Base-by-base conservation (phyloP, 139 green algal genomes). In the Ulvella scutata region DNA sequence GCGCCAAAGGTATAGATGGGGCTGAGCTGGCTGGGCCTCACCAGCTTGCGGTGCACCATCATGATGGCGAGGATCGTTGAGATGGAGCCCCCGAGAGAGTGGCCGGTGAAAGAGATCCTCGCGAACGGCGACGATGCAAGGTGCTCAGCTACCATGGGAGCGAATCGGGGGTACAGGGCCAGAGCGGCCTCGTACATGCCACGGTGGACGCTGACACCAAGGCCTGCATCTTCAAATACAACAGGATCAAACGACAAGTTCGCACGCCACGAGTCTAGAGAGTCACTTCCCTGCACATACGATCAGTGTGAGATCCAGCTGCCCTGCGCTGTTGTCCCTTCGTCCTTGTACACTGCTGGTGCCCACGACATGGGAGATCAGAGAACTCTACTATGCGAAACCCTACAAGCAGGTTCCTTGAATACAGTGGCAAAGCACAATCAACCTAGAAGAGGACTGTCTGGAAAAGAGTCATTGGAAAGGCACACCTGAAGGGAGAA, bases 181-280 rank as follows among this genome's bases (percentile, higher is more conserved):
- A 82, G 37, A 2, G 95, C 94, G 3, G 88, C 84, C 60, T 93
- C 86, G 80, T 99, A 99, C 61, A 96, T 88, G 28, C 95, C 95
- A 4, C 92, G 83, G 84, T 99, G 95, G 36, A 97, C 92, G 81
- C 87, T 91, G 26, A 96, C 82, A 3, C 88, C 88, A 28, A 96
- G 77, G 1, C 43, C 72, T 3, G 85, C 73, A 75, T 96, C 90
- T 84, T 99, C 95, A 86, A 99, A 99, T 7, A 79, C 4, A 6
- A 97, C 87, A 2, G 95, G 95, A 79, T 99, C 92, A 81, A 99
- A 98, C 20, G 86, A 94, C 0, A 99, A 77, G 82, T 97, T 97
- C 4, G 90, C 86, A 74, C 85, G 80, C 88, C 88, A 92, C 37
- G 83, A 85, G n/a, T 90, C 87, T 13, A 94, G 44, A 21, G 82